phyloP scores from a whole-genome alignment of 75 land plant genomes.

The Larix kaempferi region DNA sequence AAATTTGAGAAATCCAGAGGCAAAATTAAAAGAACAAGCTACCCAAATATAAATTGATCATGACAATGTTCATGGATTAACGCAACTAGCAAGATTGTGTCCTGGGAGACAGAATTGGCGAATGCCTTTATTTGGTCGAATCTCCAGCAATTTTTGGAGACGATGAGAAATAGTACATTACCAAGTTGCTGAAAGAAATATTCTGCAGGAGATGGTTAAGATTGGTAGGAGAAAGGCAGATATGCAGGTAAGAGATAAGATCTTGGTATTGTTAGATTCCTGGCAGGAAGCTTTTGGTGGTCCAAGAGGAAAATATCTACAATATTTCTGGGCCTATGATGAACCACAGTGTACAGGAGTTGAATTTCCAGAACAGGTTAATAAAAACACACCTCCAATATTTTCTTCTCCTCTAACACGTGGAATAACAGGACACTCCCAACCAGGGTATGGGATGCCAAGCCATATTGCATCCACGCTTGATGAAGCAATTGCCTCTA shows the following conservation, averaged over 20 bases:
- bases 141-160: constrained; percentile 96
- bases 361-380: no score
- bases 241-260: constrained; percentile 92
- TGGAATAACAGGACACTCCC: constrained; percentile 21
- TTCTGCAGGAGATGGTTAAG: constrained; percentile 88
- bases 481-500: constrained; percentile 79
- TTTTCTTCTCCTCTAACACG: constrained; percentile 83
- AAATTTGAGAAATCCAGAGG: no score
- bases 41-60: no score
- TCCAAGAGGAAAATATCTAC: constrained; percentile 84
- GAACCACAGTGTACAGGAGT: constrained; percentile 21
- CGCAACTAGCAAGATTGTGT: no score
- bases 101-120: no score
- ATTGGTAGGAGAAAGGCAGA: constrained; percentile 92
- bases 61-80: no score
- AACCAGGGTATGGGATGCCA: constrained; percentile 66
- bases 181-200: constrained; percentile 80
- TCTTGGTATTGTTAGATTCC: constrained; percentile 77
- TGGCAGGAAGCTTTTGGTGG: constrained; percentile 99
- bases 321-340: constrained; percentile 82
- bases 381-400: constrained; percentile 39
- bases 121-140: no score
- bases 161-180: constrained; percentile 82
- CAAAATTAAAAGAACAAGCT: no score
- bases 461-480: constrained; percentile 53